Base-by-base conservation (phyloP, 1,284 basidiomycete species). In the Flammula alnicola region DNA sequence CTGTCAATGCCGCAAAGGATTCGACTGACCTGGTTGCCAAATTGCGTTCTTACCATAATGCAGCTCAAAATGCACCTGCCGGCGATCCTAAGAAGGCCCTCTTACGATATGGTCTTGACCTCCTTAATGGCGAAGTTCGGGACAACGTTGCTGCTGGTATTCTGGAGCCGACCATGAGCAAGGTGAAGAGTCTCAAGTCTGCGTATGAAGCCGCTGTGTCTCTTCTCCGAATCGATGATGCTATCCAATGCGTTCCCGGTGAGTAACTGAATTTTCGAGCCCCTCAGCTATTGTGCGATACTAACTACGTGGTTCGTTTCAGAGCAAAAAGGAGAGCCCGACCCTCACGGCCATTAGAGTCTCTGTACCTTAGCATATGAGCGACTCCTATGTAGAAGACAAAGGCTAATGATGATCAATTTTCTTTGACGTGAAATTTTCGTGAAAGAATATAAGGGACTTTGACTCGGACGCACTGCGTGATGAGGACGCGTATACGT, bases 1-100 rank as follows among this genome's bases (percentile, higher is more conserved):
- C 97, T 1, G 92, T 98, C 55, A 99, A 99, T 68, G 97, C 97
- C 26, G 97, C 95, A 32, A 98, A 99, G 70, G 97, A 99, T 71
- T 95, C 95, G 40, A 99, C 96, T 2, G 95, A 98, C 50, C 84
- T 99, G 20, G 95, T 99, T 33, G 95, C 97, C 45, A 98, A 98
- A 73, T 79, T 99, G 47, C 86, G 97, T 38, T 91, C 96, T 7
- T 99, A 96, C 75, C 95, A 99, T 77, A 95, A 97, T 61, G 91
- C 94, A 25, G 96, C 96, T 3, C 97, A 98, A 74, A 93, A 89
- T 59, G 93, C 93, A 3, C 86, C 92, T 1, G 79, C 78, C 1
- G 90, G 88, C 29, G 97, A 99, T 70, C 92, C 95, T n/a, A 97
- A 97, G 76, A 94, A 97, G 71, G 84, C 76, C n/a, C 78, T 98